These are phyloP conservation scores for Phytophthora tubulina DNA, from an alignment of 352 stramenopile genomes.

Conservation along the genomic window DNA sequence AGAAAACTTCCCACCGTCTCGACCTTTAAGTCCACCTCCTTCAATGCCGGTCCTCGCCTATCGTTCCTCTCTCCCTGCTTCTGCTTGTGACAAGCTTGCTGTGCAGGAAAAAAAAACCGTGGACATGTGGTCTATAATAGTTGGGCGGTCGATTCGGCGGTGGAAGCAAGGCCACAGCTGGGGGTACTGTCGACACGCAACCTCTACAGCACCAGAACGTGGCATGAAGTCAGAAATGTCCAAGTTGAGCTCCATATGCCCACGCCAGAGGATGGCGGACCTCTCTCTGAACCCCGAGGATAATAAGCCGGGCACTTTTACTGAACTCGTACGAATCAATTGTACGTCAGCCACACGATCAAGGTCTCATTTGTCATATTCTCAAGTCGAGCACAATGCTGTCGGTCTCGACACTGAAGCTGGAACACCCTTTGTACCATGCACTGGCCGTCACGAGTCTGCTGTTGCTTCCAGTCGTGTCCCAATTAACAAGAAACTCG, in stretches of 20 bases:
- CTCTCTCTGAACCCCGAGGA: slow-evolving; percentile 20
- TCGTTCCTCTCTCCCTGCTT: no score
- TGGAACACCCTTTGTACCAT: slow-evolving; percentile 17
- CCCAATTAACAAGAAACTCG: slow-evolving; percentile 21
- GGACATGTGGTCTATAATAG: neutral
- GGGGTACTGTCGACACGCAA: slow-evolving; percentile 30
- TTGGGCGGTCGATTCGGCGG: neutral
- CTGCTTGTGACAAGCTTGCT: neutral
- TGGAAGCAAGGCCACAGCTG: slow-evolving; percentile 3
- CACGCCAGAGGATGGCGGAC: slow-evolving; percentile 10
- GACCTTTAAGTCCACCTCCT: no score
- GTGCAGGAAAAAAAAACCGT: neutral
- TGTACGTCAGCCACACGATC: slow-evolving; percentile 1
- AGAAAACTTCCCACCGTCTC: no score
- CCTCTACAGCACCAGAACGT: neutral
- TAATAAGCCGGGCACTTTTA: slow-evolving; percentile 9
- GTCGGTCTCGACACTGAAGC: slow-evolving; percentile 24
- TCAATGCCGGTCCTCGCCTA: no score
- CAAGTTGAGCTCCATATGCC: slow-evolving; percentile 11
- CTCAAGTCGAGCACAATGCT: slow-evolving; percentile 14
- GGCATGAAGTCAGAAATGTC: slow-evolving; percentile 27
- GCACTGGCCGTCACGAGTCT: slow-evolving; percentile 21
- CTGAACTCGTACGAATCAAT: neutral
- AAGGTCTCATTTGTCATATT: slow-evolving; percentile 18
- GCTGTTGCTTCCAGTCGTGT: slow-evolving; percentile 24